Conservation (phyloP, 768 basidiomycete species). For the Sporobolomyces roseus region DNA sequence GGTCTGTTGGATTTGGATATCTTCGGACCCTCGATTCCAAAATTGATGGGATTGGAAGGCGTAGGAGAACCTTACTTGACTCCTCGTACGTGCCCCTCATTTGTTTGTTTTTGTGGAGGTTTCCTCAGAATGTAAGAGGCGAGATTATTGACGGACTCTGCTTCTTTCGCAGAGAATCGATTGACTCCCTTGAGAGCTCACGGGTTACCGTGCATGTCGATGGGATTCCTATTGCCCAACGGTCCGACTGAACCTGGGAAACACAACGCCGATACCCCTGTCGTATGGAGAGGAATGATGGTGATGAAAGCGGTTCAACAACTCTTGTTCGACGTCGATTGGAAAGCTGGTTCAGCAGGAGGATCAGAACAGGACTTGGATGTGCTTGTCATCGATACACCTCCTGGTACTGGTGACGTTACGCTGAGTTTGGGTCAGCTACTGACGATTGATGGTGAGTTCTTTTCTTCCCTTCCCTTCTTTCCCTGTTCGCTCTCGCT, state of each 20-base stretch:
- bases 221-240: conserved; percentile 76
- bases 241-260: conserved; percentile 49
- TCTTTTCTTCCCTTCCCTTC: not conserved
- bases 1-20: conserved; percentile 92
- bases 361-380: conserved; percentile 60
- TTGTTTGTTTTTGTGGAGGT: not conserved
- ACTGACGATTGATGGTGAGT: conserved; percentile 72
- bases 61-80: conserved; percentile 75
- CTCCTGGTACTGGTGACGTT: conserved; percentile 95
- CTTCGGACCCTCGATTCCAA: conserved; percentile 90
- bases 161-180: conserved; percentile 59
- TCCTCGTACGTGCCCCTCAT: conserved; percentile 53
- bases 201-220: conserved; percentile 89
- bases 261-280: conserved; percentile 61
- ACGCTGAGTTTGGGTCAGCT: conserved; percentile 85
- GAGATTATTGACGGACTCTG: not conserved
- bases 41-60: conserved; percentile 79
- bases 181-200: conserved; percentile 81
- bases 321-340: conserved; percentile 91
- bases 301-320: conserved; percentile 97
- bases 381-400: conserved; percentile 87
- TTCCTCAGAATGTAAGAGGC: too few relatives aligned
- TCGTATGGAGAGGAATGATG: conserved; percentile 97
- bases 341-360: conserved; percentile 55
- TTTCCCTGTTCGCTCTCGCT: not conserved